A percentile compares a stretch with the other conserved stretches of the same genome.
phyloP scores from a whole-genome alignment of 371 early-diverging fungal species.

The Smittium mucronatum region DNA sequence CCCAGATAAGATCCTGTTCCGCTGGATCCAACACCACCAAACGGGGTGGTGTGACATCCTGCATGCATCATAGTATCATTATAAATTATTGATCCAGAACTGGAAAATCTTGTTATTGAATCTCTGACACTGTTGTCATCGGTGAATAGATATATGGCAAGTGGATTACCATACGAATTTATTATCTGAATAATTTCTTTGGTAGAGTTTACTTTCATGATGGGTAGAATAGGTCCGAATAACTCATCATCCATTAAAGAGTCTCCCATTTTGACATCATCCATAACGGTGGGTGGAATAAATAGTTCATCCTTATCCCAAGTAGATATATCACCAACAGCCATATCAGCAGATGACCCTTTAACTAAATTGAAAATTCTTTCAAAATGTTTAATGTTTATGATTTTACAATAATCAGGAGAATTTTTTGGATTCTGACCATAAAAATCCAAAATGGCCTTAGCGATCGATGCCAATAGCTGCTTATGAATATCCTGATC shows the following conservation, averaged over 20 bases:
- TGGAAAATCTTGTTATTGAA: constrained; percentile 37
- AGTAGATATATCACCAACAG: constrained; percentile 38
- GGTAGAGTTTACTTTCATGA: constrained; percentile 50
- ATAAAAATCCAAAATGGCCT: constrained; percentile 32
- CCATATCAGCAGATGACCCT: constrained; percentile 37
- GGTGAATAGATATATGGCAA: constrained; percentile 57
- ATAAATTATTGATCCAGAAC: constrained; percentile 60
- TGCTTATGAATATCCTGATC: constrained; percentile 37
- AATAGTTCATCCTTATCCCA: constrained; percentile 41
- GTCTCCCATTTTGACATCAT: constrained; percentile 32
- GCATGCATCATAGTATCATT: constrained; percentile 66
- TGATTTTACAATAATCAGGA: constrained; percentile 50
- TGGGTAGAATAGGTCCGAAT: constrained; percentile 80
- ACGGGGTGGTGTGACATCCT: constrained; percentile 48
- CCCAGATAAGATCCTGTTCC: constrained; percentile 87
- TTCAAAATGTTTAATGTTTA: constrained; percentile 55
- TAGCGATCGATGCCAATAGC: constrained; percentile 38
- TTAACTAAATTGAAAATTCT: constrained; percentile 48
- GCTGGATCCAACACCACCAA: constrained; percentile 83
- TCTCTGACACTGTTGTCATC: constrained; percentile 29
- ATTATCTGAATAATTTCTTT: constrained; percentile 62
- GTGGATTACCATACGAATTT: constrained; percentile 46
- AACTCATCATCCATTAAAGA: constrained; percentile 59
- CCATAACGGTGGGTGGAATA: constrained; percentile 52
- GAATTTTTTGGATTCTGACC: constrained; percentile 40